phyloP scores from a whole-genome alignment of 2,329 filamentous ascomycete species.

The Claviceps cyperi region DNA sequence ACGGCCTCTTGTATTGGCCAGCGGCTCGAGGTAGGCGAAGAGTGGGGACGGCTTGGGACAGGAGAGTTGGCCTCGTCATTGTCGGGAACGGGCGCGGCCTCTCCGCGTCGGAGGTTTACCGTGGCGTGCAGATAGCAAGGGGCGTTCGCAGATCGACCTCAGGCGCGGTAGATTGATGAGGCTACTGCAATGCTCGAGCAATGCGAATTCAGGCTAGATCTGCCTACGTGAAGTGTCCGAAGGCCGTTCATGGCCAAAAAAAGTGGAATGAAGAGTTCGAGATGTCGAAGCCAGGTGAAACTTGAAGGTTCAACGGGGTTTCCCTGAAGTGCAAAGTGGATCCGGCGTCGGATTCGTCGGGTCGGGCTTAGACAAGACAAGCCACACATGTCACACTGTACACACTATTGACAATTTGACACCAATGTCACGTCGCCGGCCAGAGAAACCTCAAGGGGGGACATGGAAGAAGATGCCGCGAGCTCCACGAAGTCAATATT shows the following conservation, averaged over 20 bases:
- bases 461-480: neutral
- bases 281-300: neutral
- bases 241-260: neutral
- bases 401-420: neutral
- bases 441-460: neutral
- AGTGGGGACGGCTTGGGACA: neutral
- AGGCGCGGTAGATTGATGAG: neutral
- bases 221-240: neutral
- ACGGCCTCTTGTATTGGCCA: slow-evolving; percentile 10
- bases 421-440: neutral
- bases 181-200: neutral
- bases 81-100: neutral
- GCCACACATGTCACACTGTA: neutral
- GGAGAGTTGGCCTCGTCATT: slow-evolving; percentile 1
- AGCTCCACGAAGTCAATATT: neutral
- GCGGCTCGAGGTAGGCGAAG: neutral
- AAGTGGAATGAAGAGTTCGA: neutral
- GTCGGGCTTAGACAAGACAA: neutral
- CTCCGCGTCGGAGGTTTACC: neutral
- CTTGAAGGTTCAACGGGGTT: neutral
- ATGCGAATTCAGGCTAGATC: neutral
- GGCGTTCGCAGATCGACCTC: neutral
- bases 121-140: neutral
- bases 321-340: slow-evolving; percentile 2
- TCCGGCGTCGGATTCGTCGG: neutral